Conservation (phyloP, 2,329 filamentous ascomycete genomes). For the Microcera coccophila region DNA sequence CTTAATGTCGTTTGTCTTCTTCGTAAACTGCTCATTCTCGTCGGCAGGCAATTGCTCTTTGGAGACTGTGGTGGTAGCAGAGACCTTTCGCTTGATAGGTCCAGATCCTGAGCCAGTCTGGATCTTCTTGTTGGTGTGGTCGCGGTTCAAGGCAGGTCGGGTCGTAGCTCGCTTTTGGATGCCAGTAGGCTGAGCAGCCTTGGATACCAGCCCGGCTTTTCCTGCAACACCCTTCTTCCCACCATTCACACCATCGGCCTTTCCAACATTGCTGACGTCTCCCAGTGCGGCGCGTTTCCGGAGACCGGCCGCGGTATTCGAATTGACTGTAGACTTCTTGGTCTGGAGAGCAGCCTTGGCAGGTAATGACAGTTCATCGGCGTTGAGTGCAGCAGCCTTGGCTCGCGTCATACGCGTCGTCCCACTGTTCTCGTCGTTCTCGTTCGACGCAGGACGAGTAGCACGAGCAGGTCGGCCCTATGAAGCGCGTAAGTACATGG, state of each 20-base stretch:
- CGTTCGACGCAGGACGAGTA: slow-evolving; percentile 76
- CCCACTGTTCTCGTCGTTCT: slow-evolving; percentile 86
- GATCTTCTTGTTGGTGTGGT: slow-evolving; percentile 66
- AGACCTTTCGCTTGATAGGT: slow-evolving; percentile 67
- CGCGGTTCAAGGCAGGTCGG: slow-evolving; percentile 60
- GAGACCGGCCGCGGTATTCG: slow-evolving; percentile 44
- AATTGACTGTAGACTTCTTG: slow-evolving; percentile 59
- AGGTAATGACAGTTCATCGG: slow-evolving; percentile 57
- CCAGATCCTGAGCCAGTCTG: slow-evolving; percentile 69
- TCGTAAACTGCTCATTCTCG: slow-evolving; percentile 64
- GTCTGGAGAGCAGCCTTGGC: slow-evolving; percentile 63
- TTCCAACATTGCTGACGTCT: slow-evolving; percentile 93
- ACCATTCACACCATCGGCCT: slow-evolving; percentile 65
- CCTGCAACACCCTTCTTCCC: slow-evolving; percentile 67
- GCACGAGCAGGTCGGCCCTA: slow-evolving; percentile 68
- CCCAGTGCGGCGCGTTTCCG: slow-evolving; percentile 82
- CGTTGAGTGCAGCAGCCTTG: slow-evolving; percentile 74
- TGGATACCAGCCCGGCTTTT: slow-evolving; percentile 70
- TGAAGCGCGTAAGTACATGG: slow-evolving; percentile 11
- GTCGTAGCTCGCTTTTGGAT: slow-evolving; percentile 67
- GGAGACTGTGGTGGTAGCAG: slow-evolving; percentile 45
- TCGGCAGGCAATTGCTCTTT: slow-evolving; percentile 56
- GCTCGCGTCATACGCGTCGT: slow-evolving; percentile 87
- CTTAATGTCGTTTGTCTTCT: slow-evolving; percentile 54
- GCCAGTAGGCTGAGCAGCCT: slow-evolving; percentile 76